Conservation (phyloP, 768 basidiomycete species). For the Lepiota brunneoincarnata region DNA sequence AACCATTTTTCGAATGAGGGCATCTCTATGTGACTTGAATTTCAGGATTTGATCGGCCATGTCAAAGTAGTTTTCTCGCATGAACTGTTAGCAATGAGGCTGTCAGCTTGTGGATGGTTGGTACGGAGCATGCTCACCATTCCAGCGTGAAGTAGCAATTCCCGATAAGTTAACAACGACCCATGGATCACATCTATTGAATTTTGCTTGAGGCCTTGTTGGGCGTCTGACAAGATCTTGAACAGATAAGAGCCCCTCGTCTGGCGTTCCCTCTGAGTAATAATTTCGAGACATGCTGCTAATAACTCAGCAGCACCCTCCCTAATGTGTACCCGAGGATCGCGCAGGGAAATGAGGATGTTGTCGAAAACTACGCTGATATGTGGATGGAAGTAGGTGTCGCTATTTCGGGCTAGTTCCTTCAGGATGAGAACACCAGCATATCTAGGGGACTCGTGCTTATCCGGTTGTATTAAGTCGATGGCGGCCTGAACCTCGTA, state of each 20-base stretch:
- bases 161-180: constrained; percentile 86
- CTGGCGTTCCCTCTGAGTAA: constrained; percentile 70
- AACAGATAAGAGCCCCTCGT: constrained; percentile 62
- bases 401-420: constrained; percentile 88
- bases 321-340: constrained; percentile 84
- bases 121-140: constrained; percentile 60
- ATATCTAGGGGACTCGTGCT: constrained; percentile 82
- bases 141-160: constrained; percentile 89
- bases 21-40: constrained; percentile 85
- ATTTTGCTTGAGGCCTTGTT: constrained; percentile 72
- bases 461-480: constrained; percentile 74
- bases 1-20: constrained; percentile 88
- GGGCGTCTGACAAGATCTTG: constrained; percentile 88
- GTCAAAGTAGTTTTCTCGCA: constrained; percentile 83
- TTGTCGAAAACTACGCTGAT: constrained; percentile 89
- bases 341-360: constrained; percentile 86
- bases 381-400: constrained; percentile 83
- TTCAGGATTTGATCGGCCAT: constrained; percentile 88
- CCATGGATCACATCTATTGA: constrained; percentile 92
- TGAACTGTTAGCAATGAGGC: constrained; percentile 53
- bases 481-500: constrained; percentile 85
- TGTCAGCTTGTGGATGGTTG: neutral
- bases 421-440: constrained; percentile 93
- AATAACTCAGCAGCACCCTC: constrained; percentile 93
- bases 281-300: constrained; percentile 90